Base-by-base conservation (phyloP, 1,139 yeast genomes). In the Yamadazyma membranifaciens region DNA sequence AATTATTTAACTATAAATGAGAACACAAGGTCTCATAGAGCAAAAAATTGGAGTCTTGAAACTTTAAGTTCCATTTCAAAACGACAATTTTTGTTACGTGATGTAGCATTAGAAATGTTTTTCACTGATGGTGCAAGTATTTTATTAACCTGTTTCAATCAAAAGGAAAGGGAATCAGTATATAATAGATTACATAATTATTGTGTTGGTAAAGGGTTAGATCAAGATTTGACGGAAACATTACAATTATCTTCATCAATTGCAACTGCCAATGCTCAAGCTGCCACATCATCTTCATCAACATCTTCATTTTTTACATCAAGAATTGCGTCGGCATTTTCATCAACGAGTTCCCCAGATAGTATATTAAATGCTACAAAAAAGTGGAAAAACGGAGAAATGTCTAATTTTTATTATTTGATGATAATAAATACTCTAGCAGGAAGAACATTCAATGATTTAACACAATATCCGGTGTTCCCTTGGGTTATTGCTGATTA, bases 401-500 rank as follows among this genome's bases (percentile, higher is more conserved):
- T 87, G 57, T 85, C 95, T 1, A 87, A 87, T 55, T 87, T 87
- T 50, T 83, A 82, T 55, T 87, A 87, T 52, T 63, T 87, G 50
- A 83, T 87, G 80, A 73, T 84, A 15, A 66, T 87, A 20, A 87
- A 87, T 54, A 86, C 94, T 0, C 60, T 87, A 41, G 94, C 96
- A 0, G 96, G 96, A 0, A 67, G 96, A 49, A 87, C 96, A 0
- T 86, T 82, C 58, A 87, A 87, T 59, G 96, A 87, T 56, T 62
- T 87, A 41, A 87, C 95, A 0, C 96, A 87, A 50, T 87, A 87
- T 55, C 96, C 96, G 0, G 85, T 87, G 1, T 87, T 87, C 49
- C 96, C 96, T 0, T 87, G 95, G 95, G 87, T 87, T 0, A 73
- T 87, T 45, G 82, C 94, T 0, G 95, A 87, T 56, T 87, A 87